A percentile compares a stretch with the other conserved stretches of the same genome.
phyloP scores from a whole-genome alignment of 2,329 filamentous ascomycete genomes.

The Fulvia fulva region DNA sequence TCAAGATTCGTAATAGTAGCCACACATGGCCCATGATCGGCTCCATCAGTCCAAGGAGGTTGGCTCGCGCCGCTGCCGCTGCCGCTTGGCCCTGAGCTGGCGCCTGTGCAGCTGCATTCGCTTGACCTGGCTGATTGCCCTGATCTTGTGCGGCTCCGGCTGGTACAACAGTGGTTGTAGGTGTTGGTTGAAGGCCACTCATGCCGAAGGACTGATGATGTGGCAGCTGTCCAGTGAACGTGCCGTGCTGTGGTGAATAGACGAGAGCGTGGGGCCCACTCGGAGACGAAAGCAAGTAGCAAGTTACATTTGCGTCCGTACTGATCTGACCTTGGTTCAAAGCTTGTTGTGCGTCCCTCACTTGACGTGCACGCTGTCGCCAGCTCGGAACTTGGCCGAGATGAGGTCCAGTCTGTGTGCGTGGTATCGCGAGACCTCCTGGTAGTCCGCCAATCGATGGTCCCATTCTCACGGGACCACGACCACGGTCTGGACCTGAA shows the following conservation, averaged over 20 bases:
- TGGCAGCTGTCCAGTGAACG: conserved; percentile 22
- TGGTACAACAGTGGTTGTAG: conserved; percentile 8
- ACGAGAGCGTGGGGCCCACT: conserved; percentile 44
- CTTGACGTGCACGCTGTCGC: conserved; percentile 12
- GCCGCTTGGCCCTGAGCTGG: conserved; percentile 16
- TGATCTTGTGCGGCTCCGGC: neutral
- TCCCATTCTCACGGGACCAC: neutral
- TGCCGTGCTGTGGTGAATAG: conserved; percentile 36
- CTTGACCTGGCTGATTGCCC: conserved; percentile 9
- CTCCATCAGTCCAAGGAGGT: conserved; percentile 25
- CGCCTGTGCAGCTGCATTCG: conserved; percentile 17
- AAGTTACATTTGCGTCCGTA: conserved; percentile 27
- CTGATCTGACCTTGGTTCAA: neutral
- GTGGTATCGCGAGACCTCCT: neutral
- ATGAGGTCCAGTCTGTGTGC: neutral
- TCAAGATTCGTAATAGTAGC: conserved; percentile 56
- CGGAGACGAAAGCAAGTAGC: conserved; percentile 45
- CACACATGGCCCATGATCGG: conserved; percentile 46
- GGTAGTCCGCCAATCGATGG: neutral
- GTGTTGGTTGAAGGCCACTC: conserved; percentile 13
- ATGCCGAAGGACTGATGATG: neutral
- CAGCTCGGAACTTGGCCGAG: conserved; percentile 2
- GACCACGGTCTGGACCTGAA: neutral
- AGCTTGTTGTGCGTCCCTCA: conserved; percentile 20
- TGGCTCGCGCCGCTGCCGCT: conserved; percentile 10